Conservation (phyloP, 768 basidiomycete genomes). For the Boletellus emodensis region DNA sequence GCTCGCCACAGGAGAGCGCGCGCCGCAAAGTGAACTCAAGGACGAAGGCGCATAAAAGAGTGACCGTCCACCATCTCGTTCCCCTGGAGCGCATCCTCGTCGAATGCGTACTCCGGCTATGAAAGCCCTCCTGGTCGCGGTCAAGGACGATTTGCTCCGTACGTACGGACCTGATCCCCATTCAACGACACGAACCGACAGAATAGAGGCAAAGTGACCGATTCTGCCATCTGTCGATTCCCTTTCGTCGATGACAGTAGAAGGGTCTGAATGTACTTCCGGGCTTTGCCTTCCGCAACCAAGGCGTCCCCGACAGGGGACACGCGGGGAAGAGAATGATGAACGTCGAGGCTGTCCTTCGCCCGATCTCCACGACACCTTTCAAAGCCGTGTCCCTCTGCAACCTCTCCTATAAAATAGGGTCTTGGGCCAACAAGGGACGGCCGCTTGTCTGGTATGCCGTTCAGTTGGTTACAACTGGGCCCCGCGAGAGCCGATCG, state of each 20-base stretch:
- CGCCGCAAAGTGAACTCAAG: constrained; percentile 30
- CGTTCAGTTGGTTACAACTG: constrained; percentile 53
- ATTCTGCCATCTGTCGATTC: too few relatives aligned
- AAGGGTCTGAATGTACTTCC: too few relatives aligned
- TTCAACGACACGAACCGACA: too few relatives aligned
- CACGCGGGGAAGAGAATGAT: constrained; percentile 15
- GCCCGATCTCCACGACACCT: constrained; percentile 57
- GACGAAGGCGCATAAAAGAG: constrained; percentile 3
- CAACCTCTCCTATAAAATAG: constrained; percentile 23
- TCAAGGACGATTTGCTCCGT: too few relatives aligned
- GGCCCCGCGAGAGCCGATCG: constrained; percentile 61
- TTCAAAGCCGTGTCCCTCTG: constrained; percentile 37
- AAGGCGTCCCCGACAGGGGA: constrained; percentile 12
- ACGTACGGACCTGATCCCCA: too few relatives aligned
- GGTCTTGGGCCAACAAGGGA: constrained; percentile 40
- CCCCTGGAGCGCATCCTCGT: constrained; percentile 9
- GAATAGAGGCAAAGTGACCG: too few relatives aligned
- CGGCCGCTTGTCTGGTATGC: constrained; percentile 62
- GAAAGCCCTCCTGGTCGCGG: neutral
- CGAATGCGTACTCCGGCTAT: neutral
- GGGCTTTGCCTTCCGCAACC: neutral
- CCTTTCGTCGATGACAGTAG: too few relatives aligned
- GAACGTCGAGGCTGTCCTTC: constrained; percentile 3
- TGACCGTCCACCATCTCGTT: constrained; percentile 15
- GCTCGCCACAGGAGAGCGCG: constrained; percentile 3